Evolutionary conservation across 2,329 filamentous ascomycete genomes (phyloP), one percentile per base, ranked within the genome.

Genomic region (Cladophialophora exuberans): DNA sequence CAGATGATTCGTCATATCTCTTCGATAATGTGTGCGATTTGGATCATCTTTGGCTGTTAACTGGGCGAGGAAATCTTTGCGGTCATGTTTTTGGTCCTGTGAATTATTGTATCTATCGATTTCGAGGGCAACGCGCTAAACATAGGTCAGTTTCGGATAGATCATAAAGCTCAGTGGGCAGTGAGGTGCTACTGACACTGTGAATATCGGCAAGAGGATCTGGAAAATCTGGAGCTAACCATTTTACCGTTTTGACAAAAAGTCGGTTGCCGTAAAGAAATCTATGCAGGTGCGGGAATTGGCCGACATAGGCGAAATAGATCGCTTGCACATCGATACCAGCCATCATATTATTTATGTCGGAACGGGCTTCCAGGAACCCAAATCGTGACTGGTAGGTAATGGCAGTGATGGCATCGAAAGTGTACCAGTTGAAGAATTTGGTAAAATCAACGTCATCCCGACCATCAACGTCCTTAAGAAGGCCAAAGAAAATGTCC

Each of bases 361-460:
- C 7, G 80, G 81, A 66, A 11, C 33, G 33, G 80, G 84, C 63
- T 4, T 50, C 31, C 20, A 56, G 76, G 57, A 89, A 66, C 1
- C 86, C 86, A 72, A 80, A 13, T 13, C 22, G 35, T 30, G 9
- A 25, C 11, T 47, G 43, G 13, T 31, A 54, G 23, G 49, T 33
- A 13, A 52, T 45, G 39, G 9, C 28, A 20, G 28, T 20, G n/a
- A 52, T 52, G 7, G 35, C 46, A 15, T 50, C 46, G 20, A 50
- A 50, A 13, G 46, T 22, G 22, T 50, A 50, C 33, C 33, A 50
- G 11, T 50, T 15, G 17, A 50, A 39, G 17, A 17, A 41, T 9
- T 49, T 11, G 18, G 45, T 49, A 18, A 36, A 49, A 20, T 49
- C 45, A n/a, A 23, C 9, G 10, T 11, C 30, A 6, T 49, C n/a